Evolutionary conservation across 2,329 filamentous ascomycete genomes (phyloP).

Genomic region (Neonectria magnoliae): DNA sequence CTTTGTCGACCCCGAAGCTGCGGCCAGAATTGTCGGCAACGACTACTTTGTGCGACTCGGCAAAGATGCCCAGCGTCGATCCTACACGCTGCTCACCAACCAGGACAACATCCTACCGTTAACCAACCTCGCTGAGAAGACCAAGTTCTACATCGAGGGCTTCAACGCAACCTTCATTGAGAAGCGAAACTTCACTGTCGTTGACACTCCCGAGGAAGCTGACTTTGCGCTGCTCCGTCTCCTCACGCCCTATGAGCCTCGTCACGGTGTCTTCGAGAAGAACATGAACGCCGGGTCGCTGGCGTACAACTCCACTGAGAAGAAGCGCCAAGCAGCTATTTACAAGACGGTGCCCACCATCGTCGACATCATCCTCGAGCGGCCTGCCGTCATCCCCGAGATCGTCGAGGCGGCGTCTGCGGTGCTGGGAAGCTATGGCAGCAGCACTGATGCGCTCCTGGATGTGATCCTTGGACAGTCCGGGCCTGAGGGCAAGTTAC

Average conservation of each 20-base stretch:
- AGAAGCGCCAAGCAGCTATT: constrained; percentile 43
- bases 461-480: constrained; percentile 53
- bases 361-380: constrained; percentile 54
- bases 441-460: constrained; percentile 51
- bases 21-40: constrained; percentile 54
- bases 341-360: constrained; percentile 51
- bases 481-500: constrained; percentile 32
- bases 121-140: constrained; percentile 1
- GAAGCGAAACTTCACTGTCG: constrained; percentile 41
- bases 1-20: constrained; percentile 57
- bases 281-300: constrained; percentile 51
- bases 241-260: constrained; percentile 48
- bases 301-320: constrained; percentile 47
- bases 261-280: constrained; percentile 46
- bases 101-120: constrained; percentile 35
- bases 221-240: constrained; percentile 54
- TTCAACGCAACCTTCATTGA: constrained; percentile 30
- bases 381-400: constrained; percentile 55
- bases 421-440: constrained; percentile 52
- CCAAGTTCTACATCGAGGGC: constrained; percentile 36
- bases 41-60: constrained; percentile 50
- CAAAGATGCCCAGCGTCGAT: constrained; percentile 40
- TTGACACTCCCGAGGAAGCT: constrained; percentile 50
- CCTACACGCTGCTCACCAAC: constrained; percentile 43
- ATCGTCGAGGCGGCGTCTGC: constrained; percentile 51